Conservation (phyloP, 495 filamentous ascomycete genomes). For the Daldinia grandis region DNA sequence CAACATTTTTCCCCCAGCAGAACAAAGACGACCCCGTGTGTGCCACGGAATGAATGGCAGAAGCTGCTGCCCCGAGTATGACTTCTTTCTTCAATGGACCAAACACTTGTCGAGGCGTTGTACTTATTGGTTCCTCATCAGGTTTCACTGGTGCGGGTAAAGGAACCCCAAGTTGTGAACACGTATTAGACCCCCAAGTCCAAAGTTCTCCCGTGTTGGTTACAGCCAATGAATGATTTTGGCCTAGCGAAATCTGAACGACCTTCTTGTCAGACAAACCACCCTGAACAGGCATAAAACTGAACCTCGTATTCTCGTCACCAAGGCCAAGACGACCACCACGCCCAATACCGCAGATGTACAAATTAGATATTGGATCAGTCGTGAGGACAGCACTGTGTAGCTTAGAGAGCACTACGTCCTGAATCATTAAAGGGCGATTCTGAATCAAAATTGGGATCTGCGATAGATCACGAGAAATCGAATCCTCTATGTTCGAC, state of each 20-base stretch:
- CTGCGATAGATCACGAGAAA: conserved; percentile 52
- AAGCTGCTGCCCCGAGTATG: conserved; percentile 86
- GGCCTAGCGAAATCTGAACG: conserved; percentile 77
- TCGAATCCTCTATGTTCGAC: conserved; percentile 39
- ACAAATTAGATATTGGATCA: conserved; percentile 92
- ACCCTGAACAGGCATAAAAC: conserved; percentile 79
- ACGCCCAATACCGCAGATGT: conserved; percentile 89
- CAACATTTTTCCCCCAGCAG: conserved; percentile 95
- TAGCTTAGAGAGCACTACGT: conserved; percentile 87
- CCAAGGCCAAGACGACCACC: conserved; percentile 91
- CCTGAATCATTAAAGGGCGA: conserved; percentile 74
- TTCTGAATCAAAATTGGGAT: conserved; percentile 75
- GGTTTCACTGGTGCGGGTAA: conserved; percentile 63
- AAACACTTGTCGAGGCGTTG: conserved; percentile 85
- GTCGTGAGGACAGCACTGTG: conserved; percentile 88
- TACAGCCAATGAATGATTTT: conserved; percentile 89
- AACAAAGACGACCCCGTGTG: conserved; percentile 83
- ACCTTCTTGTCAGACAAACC: conserved; percentile 75
- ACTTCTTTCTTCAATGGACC: conserved; percentile 86
- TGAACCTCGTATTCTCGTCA: conserved; percentile 86
- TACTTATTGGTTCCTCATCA: conserved; percentile 83
- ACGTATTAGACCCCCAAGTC: conserved; percentile 91
- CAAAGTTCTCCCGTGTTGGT: conserved; percentile 83
- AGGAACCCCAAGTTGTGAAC: conserved; percentile 85
- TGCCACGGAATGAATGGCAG: conserved; percentile 88